These are phyloP conservation scores for Xylariales sp. DNA, from an alignment of 2,329 filamentous ascomycete genomes.

Conservation along the genomic window DNA sequence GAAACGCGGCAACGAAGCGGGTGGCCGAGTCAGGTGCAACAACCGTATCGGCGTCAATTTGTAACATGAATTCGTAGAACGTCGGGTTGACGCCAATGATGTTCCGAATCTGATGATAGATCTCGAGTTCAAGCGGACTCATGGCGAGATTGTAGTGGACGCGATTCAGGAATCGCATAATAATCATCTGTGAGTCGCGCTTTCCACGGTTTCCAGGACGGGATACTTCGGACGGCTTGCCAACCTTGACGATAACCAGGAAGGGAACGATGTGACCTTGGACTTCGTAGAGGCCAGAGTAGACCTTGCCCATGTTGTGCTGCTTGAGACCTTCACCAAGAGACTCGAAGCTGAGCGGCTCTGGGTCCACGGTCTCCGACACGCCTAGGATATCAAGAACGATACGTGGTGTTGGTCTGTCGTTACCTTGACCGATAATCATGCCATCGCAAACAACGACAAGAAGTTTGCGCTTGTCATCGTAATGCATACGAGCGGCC, in stretches of 20 bases:
- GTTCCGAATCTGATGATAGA: conserved; percentile 98
- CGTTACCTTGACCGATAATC: conserved; percentile 99
- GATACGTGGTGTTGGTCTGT: conserved; percentile 89
- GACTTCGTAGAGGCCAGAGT: conserved; percentile 95
- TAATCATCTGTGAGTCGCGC: conserved; percentile 96
- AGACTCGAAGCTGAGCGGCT: conserved; percentile 93
- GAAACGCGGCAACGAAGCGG: conserved; percentile 85
- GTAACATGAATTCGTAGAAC: conserved; percentile 94
- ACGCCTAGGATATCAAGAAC: conserved; percentile 96
- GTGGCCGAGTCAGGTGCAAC: conserved; percentile 86
- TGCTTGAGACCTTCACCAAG: conserved; percentile 94
- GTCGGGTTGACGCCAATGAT: conserved; percentile 98
- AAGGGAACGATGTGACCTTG: conserved; percentile 98
- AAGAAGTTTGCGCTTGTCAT: conserved; percentile 95
- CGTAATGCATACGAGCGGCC: conserved; percentile 89
- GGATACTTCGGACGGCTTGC: conserved; percentile 93
- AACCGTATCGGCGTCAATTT: conserved; percentile 96
- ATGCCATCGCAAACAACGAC: conserved; percentile 95
- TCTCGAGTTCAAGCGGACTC: conserved; percentile 94
- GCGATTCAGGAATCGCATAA: conserved; percentile 99
- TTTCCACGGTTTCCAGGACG: conserved; percentile 97
- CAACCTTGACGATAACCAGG: conserved; percentile 93
- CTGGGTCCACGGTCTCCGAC: conserved; percentile 86
- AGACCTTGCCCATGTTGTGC: conserved; percentile 99
- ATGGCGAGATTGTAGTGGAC: conserved; percentile 97